Evolutionary conservation across 2,329 filamentous ascomycete genomes (phyloP), one percentile per base, ranked within the genome.

Genomic region (Waltergamsia citrina): DNA sequence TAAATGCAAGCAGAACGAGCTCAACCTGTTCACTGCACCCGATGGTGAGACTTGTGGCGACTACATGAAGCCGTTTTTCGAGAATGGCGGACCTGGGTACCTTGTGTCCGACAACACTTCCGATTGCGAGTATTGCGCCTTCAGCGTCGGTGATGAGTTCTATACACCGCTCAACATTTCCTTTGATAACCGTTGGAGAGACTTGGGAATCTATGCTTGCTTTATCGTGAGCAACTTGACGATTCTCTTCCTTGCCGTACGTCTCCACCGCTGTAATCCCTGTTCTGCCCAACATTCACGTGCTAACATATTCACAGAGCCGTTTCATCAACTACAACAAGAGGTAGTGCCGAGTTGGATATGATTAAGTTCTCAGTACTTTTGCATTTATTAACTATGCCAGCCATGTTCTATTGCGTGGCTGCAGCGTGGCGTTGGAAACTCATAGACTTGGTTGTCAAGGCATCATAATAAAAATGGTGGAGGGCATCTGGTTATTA

Each of bases 61-160:
- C 15, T 93, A 93, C 60, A 86, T 88, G 79, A 43, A 57, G 27
- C 46, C 65, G 2, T 93, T 85, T 60, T 87, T 92, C 50, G 60
- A 63, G 4, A 48, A 47, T 4, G 79, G 82, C n/a, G 81, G 79
- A 0, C 51, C 72, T 0, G 86, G 86, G 0, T 93, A 93, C 45
- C 53, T 94, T 3, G 65, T 74, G 24, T 63, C 77, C 46, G 80
- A 82, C 43, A 63, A 66, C 2, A 84, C 81, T 0, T 70, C 61
- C 30, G 59, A 66, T 16, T 94, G 87, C 60, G 63, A 81, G 48
- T 94, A 93, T 60, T 94, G 87, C 50, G 83, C 85, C 1, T 93
- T 77, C 60, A 78, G 71, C 41, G 62, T 84, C 10, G 87, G 86
- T 20, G 82, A 94, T 43, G 68, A 94, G 59, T 94, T 90, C 50